These are phyloP conservation scores for Umbelopsis sp. DNA, from an alignment of 192 early-diverging fungal genomes.

Conservation along the genomic window DNA sequence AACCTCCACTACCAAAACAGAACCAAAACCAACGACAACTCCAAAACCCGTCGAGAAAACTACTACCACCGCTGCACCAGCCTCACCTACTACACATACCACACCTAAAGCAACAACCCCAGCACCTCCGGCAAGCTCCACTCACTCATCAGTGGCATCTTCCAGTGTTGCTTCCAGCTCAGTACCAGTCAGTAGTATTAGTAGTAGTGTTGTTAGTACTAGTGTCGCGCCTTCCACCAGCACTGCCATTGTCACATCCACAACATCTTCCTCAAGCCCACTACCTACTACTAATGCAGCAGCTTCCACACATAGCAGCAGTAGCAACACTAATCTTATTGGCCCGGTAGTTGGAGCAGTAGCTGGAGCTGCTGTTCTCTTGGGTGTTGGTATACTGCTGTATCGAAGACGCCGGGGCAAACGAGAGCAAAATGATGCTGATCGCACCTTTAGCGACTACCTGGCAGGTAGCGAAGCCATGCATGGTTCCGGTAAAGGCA, in stretches of 20 bases:
- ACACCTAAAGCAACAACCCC: neutral
- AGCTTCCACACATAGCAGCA: neutral
- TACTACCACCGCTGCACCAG: neutral
- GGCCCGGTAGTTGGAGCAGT: constrained; percentile 1
- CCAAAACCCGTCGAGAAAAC: neutral
- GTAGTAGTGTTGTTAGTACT: neutral
- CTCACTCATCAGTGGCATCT: neutral
- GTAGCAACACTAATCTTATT: constrained; percentile 6
- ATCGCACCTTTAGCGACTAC: constrained; percentile 12
- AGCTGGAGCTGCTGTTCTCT: neutral
- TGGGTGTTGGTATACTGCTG: constrained; percentile 2
- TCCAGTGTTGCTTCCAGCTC: neutral
- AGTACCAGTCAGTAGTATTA: neutral
- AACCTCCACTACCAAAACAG: neutral
- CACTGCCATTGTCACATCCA: neutral
- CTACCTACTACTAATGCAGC: neutral
- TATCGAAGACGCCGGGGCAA: neutral
- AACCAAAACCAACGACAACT: neutral
- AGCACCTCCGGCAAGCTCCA: neutral
- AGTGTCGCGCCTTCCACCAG: neutral
- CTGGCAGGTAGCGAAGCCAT: neutral
- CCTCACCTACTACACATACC: neutral
- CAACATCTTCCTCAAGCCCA: neutral
- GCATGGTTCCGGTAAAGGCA: neutral
- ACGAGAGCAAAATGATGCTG: constrained; percentile 9